Percentiles rank a stretch among this genome's conserved stretches.
These are phyloP conservation scores for Claviceps fusiformis DNA, from an alignment of 2,329 filamentous ascomycete genomes.

Conservation along the genomic window DNA sequence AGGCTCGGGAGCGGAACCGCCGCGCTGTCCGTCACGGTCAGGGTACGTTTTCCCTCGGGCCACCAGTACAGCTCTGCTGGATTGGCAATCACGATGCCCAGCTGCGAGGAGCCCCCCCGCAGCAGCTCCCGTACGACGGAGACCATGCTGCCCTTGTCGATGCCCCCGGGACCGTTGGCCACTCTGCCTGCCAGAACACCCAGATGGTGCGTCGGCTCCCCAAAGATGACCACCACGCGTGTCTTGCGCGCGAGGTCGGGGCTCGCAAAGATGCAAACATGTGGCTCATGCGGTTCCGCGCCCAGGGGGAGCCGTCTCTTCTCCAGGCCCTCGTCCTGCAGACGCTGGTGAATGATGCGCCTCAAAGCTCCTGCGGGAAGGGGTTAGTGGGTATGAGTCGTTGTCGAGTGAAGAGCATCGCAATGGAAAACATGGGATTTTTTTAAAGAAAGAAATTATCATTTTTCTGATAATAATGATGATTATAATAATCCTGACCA, in stretches of 20 bases:
- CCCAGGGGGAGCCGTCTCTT: constrained; percentile 49
- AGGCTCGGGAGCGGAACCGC: constrained; percentile 48
- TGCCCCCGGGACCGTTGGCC: constrained; percentile 46
- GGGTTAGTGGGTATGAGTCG: no score
- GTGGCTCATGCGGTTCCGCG: constrained; percentile 32
- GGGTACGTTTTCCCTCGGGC: constrained; percentile 42
- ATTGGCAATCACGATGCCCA: constrained; percentile 64
- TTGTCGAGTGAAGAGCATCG: no score
- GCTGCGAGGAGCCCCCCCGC: constrained; percentile 22
- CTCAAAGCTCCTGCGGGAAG: constrained; percentile 43
- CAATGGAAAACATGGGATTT: background rate
- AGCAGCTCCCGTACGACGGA: constrained; percentile 44
- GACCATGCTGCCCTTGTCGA: constrained; percentile 58
- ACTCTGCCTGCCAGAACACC: constrained; percentile 62
- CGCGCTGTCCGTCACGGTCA: constrained; percentile 45
- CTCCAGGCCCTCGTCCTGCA: constrained; percentile 45
- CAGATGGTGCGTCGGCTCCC: constrained; percentile 57
- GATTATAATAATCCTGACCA: constrained; percentile 28
- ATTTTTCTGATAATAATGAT: no score
- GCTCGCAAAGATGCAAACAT: constrained; percentile 51
- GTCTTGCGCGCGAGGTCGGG: background rate
- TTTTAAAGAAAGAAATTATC: background rate
- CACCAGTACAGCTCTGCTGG: constrained; percentile 67
- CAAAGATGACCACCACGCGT: constrained; percentile 59
- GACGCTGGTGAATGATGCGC: constrained; percentile 45